A percentile compares a stretch with the other conserved stretches of the same genome.
phyloP scores from a whole-genome alignment of 1,139 yeast genomes.

The Geotrichum cucujoidarum region DNA sequence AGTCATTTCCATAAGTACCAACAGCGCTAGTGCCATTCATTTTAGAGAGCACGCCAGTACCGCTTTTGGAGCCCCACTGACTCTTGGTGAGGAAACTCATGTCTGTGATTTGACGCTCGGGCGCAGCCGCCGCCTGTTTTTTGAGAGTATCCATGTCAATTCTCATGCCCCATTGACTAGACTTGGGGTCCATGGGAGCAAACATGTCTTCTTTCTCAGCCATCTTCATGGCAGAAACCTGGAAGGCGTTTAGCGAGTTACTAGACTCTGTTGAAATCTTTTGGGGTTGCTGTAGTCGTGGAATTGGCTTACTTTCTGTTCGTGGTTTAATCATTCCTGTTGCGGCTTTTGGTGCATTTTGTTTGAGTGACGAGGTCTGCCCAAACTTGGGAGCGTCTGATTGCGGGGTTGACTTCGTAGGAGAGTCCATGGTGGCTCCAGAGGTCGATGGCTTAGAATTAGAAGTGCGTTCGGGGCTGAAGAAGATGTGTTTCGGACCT shows the following conservation, averaged over 20 bases:
- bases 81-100: conserved; percentile 1
- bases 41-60: conserved; percentile 4
- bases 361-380: conserved; percentile 1
- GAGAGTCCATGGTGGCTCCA: too few relatives aligned
- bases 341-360: not conserved
- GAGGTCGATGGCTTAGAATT: not conserved
- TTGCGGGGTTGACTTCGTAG: too few relatives aligned
- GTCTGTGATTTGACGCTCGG: conserved; percentile 2
- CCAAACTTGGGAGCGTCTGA: conserved; percentile 7
- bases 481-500: conserved; percentile 3
- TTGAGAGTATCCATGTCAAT: conserved; percentile 8
- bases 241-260: not conserved
- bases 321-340: conserved; percentile 4
- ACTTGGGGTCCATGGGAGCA: conserved; percentile 13
- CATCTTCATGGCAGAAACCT: conserved; percentile 6
- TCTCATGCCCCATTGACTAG: conserved; percentile 12
- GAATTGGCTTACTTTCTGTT: conserved; percentile 4
- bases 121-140: conserved; percentile 2
- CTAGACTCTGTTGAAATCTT: not conserved
- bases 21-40: not conserved
- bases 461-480: not conserved
- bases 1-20: not conserved
- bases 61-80: conserved; percentile 10
- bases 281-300: conserved; percentile 3
- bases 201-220: conserved; percentile 9